A percentile compares a stretch with the other conserved stretches of the same genome.
Conservation (phyloP, 495 filamentous ascomycete species). For the Durotheca rogersii region DNA sequence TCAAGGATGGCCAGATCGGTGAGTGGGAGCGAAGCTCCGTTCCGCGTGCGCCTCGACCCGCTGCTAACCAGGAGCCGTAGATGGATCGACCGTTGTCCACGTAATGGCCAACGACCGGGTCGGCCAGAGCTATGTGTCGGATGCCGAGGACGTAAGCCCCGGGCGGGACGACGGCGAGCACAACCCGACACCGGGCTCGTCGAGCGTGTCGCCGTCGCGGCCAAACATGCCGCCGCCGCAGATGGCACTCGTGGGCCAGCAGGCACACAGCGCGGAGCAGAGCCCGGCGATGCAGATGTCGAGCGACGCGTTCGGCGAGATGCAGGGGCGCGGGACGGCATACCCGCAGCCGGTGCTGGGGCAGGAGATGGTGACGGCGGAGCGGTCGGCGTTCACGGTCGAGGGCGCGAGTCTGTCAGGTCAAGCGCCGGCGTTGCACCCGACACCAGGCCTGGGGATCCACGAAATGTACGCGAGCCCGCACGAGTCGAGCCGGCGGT, state of each 20-base stretch:
- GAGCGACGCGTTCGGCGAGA: conserved; percentile 30
- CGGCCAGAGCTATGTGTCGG: conserved; percentile 26
- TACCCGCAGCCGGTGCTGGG: conserved; percentile 33
- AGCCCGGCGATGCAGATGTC: conserved; percentile 36
- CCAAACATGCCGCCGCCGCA: conserved; percentile 10
- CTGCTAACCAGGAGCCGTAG: conserved; percentile 31
- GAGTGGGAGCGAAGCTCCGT: conserved; percentile 28
- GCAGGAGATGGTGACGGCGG: conserved; percentile 32
- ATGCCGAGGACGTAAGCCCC: conserved; percentile 34
- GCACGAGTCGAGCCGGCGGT: conserved; percentile 39
- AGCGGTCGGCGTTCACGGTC: conserved; percentile 38
- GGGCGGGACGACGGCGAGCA: conserved; percentile 34
- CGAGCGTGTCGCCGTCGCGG: conserved; percentile 30
- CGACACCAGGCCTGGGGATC: conserved; percentile 33
- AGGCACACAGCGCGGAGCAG: conserved; percentile 29
- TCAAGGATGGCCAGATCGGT: conserved; percentile 62
- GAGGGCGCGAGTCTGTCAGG: conserved; percentile 30
- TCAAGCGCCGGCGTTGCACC: conserved; percentile 28
- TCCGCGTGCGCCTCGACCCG: too few species aligned
- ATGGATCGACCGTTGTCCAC: conserved; percentile 41
- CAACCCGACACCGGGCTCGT: conserved; percentile 22
- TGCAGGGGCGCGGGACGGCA: conserved; percentile 33
- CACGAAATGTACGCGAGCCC: conserved; percentile 40
- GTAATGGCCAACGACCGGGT: conserved; percentile 41
- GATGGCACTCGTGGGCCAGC: conserved; percentile 31